phyloP scores from a whole-genome alignment of 2,329 filamentous ascomycete genomes.

The Cladosporium sp. region DNA sequence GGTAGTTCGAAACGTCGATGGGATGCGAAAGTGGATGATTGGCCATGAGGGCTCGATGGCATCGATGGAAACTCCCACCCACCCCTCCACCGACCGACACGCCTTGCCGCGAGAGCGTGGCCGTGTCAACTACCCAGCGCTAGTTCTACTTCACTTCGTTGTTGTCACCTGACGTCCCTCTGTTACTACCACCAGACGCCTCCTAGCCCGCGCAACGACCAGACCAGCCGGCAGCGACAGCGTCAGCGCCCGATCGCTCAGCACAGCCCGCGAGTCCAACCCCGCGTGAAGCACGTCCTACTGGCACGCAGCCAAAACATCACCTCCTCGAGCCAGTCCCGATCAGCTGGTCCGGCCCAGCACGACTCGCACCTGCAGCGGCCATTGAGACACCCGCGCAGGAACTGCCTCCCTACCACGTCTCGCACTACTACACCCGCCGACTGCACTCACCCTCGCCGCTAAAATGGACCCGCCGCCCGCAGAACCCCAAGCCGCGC shows the following conservation, averaged over 20 bases:
- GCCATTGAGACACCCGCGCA: slow-evolving; percentile 7
- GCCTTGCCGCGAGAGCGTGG: too few species aligned
- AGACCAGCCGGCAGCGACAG: too few species aligned
- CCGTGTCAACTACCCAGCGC: too few species aligned
- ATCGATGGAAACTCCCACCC: too few species aligned
- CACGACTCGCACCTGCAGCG: slow-evolving; percentile 1
- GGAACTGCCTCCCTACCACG: not conserved
- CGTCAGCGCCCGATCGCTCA: not conserved
- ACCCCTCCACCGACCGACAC: too few species aligned
- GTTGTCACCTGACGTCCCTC: too few species aligned
- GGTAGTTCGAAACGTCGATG: too few species aligned
- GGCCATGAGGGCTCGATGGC: too few species aligned
- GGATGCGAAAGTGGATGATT: too few species aligned
- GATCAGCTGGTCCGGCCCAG: not conserved
- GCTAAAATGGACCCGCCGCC: slow-evolving; percentile 2
- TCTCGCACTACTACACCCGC: slow-evolving; percentile 3
- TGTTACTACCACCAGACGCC: too few species aligned
- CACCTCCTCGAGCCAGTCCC: not conserved
- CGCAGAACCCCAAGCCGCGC: not conserved
- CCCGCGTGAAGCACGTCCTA: not conserved
- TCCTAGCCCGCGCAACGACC: too few species aligned
- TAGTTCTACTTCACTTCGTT: too few species aligned
- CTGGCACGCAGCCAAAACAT: not conserved
- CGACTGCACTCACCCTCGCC: not conserved
- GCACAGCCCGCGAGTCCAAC: not conserved